These are phyloP conservation scores for Xylariaceae sp. DNA, from an alignment of 2,329 filamentous ascomycete species.

Conservation along the genomic window DNA sequence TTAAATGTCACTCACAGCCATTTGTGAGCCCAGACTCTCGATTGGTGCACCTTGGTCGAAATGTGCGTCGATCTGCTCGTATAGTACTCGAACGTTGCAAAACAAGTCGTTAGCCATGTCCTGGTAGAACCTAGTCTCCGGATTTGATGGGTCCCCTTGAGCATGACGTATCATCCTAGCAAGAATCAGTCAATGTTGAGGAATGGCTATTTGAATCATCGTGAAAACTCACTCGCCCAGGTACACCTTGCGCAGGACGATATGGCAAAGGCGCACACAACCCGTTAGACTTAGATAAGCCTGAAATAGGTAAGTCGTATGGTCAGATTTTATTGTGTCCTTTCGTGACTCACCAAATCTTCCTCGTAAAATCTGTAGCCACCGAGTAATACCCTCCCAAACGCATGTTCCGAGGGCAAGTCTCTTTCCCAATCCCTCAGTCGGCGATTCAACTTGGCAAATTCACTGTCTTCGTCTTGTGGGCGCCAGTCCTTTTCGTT, in stretches of 20 bases:
- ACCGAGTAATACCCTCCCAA: conserved; percentile 41
- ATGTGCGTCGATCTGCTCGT: conserved; percentile 49
- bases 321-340: neutral
- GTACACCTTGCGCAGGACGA: conserved; percentile 53
- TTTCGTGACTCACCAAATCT: conserved; percentile 42
- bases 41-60: conserved; percentile 44
- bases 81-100: conserved; percentile 44
- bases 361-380: conserved; percentile 46
- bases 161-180: conserved; percentile 43
- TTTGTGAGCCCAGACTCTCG: conserved; percentile 50
- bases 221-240: conserved; percentile 43
- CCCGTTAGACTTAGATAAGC: conserved; percentile 54
- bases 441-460: conserved; percentile 40
- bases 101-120: conserved; percentile 47
- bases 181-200: neutral
- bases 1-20: conserved; percentile 39
- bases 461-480: conserved; percentile 47
- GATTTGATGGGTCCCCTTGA: conserved; percentile 37
- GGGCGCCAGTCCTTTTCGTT: conserved; percentile 43
- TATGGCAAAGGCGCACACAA: conserved; percentile 53
- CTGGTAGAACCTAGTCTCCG: conserved; percentile 37
- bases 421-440: conserved; percentile 47
- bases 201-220: neutral
- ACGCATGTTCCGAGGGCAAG: conserved; percentile 46
- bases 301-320: conserved; percentile 32